Percentiles rank a stretch among this genome's conserved stretches.
These are phyloP conservation scores for Aspergillus caelatus DNA, from an alignment of 2,329 filamentous ascomycete genomes.

Conservation along the genomic window DNA sequence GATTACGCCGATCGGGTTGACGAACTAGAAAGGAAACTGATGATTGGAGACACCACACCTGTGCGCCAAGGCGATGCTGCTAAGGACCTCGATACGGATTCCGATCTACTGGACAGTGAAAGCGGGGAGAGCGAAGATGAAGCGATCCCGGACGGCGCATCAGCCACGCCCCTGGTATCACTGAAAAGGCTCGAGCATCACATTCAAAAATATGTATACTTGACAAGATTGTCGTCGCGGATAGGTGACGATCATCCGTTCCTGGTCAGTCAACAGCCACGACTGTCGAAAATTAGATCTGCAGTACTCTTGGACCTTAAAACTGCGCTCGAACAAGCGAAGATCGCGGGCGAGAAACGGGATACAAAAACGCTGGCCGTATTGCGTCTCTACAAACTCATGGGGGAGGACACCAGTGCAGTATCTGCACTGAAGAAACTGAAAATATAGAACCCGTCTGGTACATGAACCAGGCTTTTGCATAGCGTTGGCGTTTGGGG, in stretches of 20 bases:
- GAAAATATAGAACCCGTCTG: slow-evolving; percentile 30
- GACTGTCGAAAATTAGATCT: slow-evolving; percentile 61
- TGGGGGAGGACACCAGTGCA: slow-evolving; percentile 63
- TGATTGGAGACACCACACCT: slow-evolving; percentile 57
- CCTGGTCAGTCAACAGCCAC: slow-evolving; percentile 57
- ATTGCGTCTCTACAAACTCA: slow-evolving; percentile 62
- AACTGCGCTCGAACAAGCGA: slow-evolving; percentile 62
- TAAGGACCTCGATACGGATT: slow-evolving; percentile 36
- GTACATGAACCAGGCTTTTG: slow-evolving; percentile 16
- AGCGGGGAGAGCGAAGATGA: slow-evolving; percentile 43
- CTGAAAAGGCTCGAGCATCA: slow-evolving; percentile 57
- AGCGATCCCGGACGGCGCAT: slow-evolving; percentile 42
- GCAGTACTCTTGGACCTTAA: slow-evolving; percentile 68
- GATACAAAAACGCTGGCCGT: slow-evolving; percentile 55
- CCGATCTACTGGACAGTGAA: slow-evolving; percentile 39
- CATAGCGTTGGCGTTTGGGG: slow-evolving; percentile 50
- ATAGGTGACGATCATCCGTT: slow-evolving; percentile 66
- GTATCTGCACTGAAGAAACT: slow-evolving; percentile 58
- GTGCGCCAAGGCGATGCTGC: slow-evolving; percentile 17
- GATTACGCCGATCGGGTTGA: slow-evolving; percentile 51
- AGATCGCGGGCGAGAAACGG: slow-evolving; percentile 36
- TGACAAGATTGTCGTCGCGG: slow-evolving; percentile 54
- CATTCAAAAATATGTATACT: slow-evolving; percentile 60
- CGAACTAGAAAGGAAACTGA: slow-evolving; percentile 69
- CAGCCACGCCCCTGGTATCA: slow-evolving; percentile 35